Base-by-base conservation (phyloP, 768 basidiomycete genomes). In the Mycena floridula region DNA sequence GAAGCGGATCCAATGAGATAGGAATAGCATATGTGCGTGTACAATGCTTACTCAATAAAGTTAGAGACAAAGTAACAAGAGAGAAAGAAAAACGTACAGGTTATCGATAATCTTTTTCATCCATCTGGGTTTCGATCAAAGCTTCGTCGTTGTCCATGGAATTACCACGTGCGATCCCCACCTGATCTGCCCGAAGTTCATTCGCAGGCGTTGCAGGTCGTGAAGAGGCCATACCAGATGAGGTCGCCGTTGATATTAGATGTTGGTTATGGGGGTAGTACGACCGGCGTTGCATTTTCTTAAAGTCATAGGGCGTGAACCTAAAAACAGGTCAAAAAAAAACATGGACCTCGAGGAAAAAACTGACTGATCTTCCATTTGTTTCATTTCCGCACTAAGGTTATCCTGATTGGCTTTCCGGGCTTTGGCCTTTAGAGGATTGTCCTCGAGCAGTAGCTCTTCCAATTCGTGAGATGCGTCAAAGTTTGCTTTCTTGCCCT, bases 401-500 rank as follows among this genome's bases (percentile, higher is more conserved):
- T 81, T 83, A 54, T 96, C 94, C 53, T 93, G 88, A 46, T 87
- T 88, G 7, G 82, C 84, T 61, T 95, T 97, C 41, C 95, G 81
- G 49, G 87, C 83, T 58, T 91, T 85, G 7, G 95, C 94, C 60
- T 97, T 97, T 44, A 99, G 72, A 35, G 95, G 95, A 55, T 98
- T 97, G 59, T 97, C 94, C 64, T 99, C 95, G 15, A 99, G 67
- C 9, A 99, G 64, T 18, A 99, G 73, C 65, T 99, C 95, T 59
- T 99, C 95, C 26, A 99, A 69, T 64, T 99, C 95, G 58, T 98
- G 94, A 11, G 95, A 97, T 22, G 95, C 94, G 59, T 99, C 95
- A 59, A 99, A 99, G 63, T 99, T 97, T 24, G 95, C 92, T 65
- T 96, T 96, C 70, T 97, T 98, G n/a, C 85, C 83, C 94, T 98